A percentile compares a stretch with the other conserved stretches of the same genome.
These are phyloP conservation scores for Podospora bellae-mahoneyi DNA, from an alignment of 495 filamentous ascomycete genomes.

Conservation along the genomic window DNA sequence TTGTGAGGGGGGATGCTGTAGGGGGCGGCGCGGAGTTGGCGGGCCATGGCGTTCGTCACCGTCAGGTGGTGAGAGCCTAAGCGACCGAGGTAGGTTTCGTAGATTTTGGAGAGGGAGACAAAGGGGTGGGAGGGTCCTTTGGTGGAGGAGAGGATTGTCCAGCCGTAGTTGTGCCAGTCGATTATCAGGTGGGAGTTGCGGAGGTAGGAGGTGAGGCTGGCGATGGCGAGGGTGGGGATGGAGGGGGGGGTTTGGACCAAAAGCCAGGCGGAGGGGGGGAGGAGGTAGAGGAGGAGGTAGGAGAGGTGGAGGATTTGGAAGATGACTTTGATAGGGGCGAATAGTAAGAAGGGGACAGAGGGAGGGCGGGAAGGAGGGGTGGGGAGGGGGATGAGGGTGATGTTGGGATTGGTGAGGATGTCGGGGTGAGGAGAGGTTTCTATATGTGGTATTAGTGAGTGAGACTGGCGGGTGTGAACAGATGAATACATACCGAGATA, in stretches of 20 bases:
- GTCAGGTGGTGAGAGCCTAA: slow-evolving; percentile 73
- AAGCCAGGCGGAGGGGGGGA: slow-evolving; percentile 71
- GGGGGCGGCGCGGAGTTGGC: slow-evolving; percentile 58
- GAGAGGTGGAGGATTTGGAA: slow-evolving; percentile 72
- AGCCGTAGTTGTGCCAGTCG: slow-evolving; percentile 99
- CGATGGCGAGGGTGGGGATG: slow-evolving; percentile 81
- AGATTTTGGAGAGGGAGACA: slow-evolving; percentile 67
- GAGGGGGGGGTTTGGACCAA: slow-evolving; percentile 94
- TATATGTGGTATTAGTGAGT: slow-evolving; percentile 23
- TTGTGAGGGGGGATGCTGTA: slow-evolving; percentile 52
- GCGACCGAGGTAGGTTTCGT: slow-evolving; percentile 68
- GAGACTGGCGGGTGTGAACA: background rate
- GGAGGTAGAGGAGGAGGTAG: slow-evolving; percentile 65
- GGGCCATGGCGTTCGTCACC: slow-evolving; percentile 84
- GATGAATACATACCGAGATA: slow-evolving; percentile 62
- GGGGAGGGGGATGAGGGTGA: slow-evolving; percentile 52
- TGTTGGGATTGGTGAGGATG: slow-evolving; percentile 58
- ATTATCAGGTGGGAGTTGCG: slow-evolving; percentile 81
- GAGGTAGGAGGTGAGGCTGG: slow-evolving; percentile 66
- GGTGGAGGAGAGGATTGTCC: slow-evolving; percentile 74
- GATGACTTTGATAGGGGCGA: slow-evolving; percentile 81
- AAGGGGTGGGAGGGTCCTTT: slow-evolving; percentile 72
- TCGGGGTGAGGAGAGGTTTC: slow-evolving; percentile 65
- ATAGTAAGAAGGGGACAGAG: slow-evolving; percentile 58
- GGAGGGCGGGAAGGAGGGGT: slow-evolving; percentile 29